phyloP scores from a whole-genome alignment of 768 basidiomycete species.

The Holtermanniella nyarrowii region DNA sequence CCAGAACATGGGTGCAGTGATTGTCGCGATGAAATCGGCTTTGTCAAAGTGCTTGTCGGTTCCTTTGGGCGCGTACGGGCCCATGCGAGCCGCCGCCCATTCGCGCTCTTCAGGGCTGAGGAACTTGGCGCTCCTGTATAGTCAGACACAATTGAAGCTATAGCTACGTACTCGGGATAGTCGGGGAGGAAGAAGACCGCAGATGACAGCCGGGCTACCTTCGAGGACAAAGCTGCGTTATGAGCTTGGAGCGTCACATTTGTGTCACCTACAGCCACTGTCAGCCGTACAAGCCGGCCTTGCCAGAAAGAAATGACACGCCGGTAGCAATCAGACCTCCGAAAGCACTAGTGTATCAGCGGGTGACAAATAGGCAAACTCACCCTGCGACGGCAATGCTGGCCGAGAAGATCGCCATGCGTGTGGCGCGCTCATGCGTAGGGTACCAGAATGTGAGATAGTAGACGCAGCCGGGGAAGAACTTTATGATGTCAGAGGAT shows the following conservation, averaged over 20 bases:
- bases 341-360: slow-evolving; percentile 1
- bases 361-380: background rate
- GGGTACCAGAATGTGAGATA: background rate
- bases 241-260: background rate
- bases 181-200: slow-evolving; percentile 20
- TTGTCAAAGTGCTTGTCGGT: slow-evolving; percentile 20
- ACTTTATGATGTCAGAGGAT: no score
- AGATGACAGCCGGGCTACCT: slow-evolving; percentile 13
- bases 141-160: no score
- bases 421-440: slow-evolving; percentile 1
- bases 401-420: slow-evolving; percentile 25
- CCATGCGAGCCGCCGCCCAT: slow-evolving; percentile 10
- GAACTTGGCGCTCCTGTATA: slow-evolving; percentile 25
- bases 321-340: slow-evolving; percentile 13
- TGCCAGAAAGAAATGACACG: slow-evolving; percentile 8
- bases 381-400: slow-evolving; percentile 16
- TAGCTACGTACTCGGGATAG: no score
- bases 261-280: slow-evolving; percentile 20
- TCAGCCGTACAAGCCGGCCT: slow-evolving; percentile 18
- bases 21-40: slow-evolving; percentile 11
- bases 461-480: slow-evolving; percentile 1
- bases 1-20: slow-evolving; percentile 13
- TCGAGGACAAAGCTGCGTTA: slow-evolving; percentile 15
- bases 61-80: slow-evolving; percentile 14
- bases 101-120: slow-evolving; percentile 19